Base-by-base conservation (phyloP, 75 land plant genomes). In the Adiantum capillusveneris region DNA sequence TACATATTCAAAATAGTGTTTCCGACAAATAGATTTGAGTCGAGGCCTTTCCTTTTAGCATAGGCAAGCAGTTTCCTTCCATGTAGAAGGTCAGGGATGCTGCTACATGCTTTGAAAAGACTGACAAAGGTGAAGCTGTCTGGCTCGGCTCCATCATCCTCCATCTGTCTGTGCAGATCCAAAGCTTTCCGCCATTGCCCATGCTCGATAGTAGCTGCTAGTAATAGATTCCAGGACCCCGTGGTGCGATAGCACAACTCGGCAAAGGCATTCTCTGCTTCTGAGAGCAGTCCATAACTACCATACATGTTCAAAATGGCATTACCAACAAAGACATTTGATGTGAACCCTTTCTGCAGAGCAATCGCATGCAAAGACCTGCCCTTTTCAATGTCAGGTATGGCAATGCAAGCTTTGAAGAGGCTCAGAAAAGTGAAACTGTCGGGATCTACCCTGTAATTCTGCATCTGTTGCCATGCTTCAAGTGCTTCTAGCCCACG, bases 1-100 rank as follows among this genome's bases (percentile, higher is more conserved):
- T 86, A 86, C 86, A 83, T 80, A 63, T 73, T 78, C 12, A 86
- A 58, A 68, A 86, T 58, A 1, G 87, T 73, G 58, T 81, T 83
- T 42, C 44, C 60, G 14, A 83, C 50, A 62, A 75, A 80, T 30
- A 26, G 19, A 44, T 87, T 74, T 0, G 49, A 18, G 29, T 63
- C 81, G 26, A 39, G 56, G 27, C 82, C 91, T 51, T 25, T 34
- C 56, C 64, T 78, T 52, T 45, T 51, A 20, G 65, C 52, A 1
- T 44, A 55, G 11, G 51, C 48, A 54, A 80, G 91, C 16, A 87
- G 59, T 3, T 56, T 53, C 25, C 22, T 44, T 1, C 75, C 84
- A 49, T 63, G 63, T 5, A 41, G 19, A 9, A 45, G 20, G 39
- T 61, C 51, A 46, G 29, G 29, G 25, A 79, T 44, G 12, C 61